Base-by-base conservation (phyloP, 2,329 filamentous ascomycete genomes). In the Cladosporium sp. region DNA sequence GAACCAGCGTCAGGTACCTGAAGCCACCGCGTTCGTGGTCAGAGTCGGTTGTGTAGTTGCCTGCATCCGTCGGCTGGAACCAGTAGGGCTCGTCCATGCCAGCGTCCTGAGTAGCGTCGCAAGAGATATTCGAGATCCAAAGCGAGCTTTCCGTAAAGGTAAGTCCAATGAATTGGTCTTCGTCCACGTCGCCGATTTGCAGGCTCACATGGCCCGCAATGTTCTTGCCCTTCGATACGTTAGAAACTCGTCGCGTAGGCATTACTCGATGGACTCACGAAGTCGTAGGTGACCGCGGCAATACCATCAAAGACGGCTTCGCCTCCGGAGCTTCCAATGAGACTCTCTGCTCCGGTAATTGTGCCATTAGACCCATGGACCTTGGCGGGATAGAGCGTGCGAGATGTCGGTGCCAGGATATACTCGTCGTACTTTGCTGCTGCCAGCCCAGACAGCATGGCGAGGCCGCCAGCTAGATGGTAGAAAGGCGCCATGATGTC, bases 51-150 rank as follows among this genome's bases (percentile, higher is more conserved):
- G 63, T 67, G 53, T 73, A 74, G 8, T 61, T 70, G n/a, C 67
- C 67, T 1, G 66, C 56, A 1, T 64, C 66, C 4, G 69, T 67
- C 2, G 70, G 59, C 7, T 68, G 61, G 50, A 78, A 77, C 74
- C 74, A 80, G 0, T 80, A 65, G 0, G 71, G 68, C 46, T 74
- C 70, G 44, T 80, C 77, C 9, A 75, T 68, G 3, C 63, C 68
- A 0, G 68, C 56, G 16, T 61, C 57, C 8, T 67, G 66, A 42
- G 78, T 67, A 46, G 70, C 68, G 38, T 69, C 66, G 54, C 74
- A 75, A 4, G 80, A 61, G 14, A 75, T 74, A 0, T 75, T 73
- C 55, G 70, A 77, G 43, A 81, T 74, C 75, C 75, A 81, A 1
- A 77, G 56, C 0, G 68, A 72, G 53, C 65, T 69, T 49, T 74